These are phyloP conservation scores for Cercospora zeina DNA, from an alignment of 2,329 filamentous ascomycete species.

Conservation along the genomic window DNA sequence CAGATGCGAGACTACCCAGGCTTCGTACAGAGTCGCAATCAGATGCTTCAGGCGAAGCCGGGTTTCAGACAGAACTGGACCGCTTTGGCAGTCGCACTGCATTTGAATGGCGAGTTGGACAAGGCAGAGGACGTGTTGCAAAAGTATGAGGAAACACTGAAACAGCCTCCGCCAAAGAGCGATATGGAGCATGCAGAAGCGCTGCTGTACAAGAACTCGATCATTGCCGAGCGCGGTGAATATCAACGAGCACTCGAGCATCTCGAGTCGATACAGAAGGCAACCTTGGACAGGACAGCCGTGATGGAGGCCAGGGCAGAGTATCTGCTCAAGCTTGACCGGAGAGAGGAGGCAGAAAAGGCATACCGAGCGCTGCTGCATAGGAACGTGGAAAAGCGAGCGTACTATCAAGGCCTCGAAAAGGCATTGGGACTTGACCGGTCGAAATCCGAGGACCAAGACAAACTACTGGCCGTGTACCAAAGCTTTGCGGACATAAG, in stretches of 20 bases:
- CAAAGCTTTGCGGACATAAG: slow-evolving; percentile 78
- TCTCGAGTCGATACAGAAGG: slow-evolving; percentile 73
- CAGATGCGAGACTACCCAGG: slow-evolving; percentile 96
- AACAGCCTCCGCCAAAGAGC: slow-evolving; percentile 70
- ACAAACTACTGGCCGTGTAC: slow-evolving; percentile 74
- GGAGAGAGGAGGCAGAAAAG: slow-evolving; percentile 75
- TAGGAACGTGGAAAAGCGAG: slow-evolving; percentile 82
- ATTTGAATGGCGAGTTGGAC: slow-evolving; percentile 78
- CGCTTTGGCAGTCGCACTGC: slow-evolving; percentile 89
- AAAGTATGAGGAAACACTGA: slow-evolving; percentile 91
- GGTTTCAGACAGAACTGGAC: slow-evolving; percentile 92
- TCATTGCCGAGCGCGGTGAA: slow-evolving; percentile 89
- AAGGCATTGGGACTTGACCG: slow-evolving; percentile 64
- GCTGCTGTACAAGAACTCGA: slow-evolving; percentile 87
- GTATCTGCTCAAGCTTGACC: slow-evolving; percentile 76
- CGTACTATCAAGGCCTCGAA: slow-evolving; percentile 79
- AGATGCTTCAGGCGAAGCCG: slow-evolving; percentile 83
- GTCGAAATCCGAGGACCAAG: slow-evolving; percentile 63
- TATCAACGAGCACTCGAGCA: slow-evolving; percentile 81
- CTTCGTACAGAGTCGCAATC: slow-evolving; percentile 82
- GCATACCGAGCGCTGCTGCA: slow-evolving; percentile 80
- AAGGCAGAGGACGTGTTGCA: slow-evolving; percentile 89
- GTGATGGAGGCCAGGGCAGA: slow-evolving; percentile 83
- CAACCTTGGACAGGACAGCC: slow-evolving; percentile 78
- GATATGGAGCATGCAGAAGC: slow-evolving; percentile 95